Evolutionary conservation across 1,284 basidiomycete species (phyloP).

Genomic region (Salmacisia buchloeana): DNA sequence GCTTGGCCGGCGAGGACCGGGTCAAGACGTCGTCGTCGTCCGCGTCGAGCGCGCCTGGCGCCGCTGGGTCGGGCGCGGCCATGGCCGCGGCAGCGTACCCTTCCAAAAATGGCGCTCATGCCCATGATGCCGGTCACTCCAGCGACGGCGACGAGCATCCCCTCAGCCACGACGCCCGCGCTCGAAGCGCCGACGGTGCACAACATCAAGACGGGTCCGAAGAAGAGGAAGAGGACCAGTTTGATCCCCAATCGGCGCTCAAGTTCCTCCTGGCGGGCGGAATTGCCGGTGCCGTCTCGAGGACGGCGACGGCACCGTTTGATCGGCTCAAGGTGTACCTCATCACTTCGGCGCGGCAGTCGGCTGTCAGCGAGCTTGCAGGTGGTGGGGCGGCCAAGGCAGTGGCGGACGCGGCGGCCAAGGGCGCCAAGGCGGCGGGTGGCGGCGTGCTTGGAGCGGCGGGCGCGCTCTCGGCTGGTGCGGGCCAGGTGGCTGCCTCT

Average conservation of each 20-base stretch:
- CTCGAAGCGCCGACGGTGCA: neutral
- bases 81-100: neutral
- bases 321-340: conserved; percentile 95
- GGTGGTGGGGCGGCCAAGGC: conserved; percentile 16
- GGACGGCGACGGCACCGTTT: conserved; percentile 94
- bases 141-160: neutral
- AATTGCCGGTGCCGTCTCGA: conserved; percentile 89
- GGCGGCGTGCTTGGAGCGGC: neutral
- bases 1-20: conserved; percentile 40
- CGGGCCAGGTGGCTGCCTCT: conserved; percentile 21
- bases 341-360: conserved; percentile 64
- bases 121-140: conserved; percentile 5
- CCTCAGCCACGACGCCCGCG: neutral
- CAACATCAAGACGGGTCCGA: conserved; percentile 57
- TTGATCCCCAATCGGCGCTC: conserved; percentile 71
- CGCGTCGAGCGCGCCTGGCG: neutral
- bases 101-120: neutral
- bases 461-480: conserved; percentile 16
- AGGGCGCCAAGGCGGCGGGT: conserved; percentile 17
- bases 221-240: conserved; percentile 61
- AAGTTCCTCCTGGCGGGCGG: conserved; percentile 91
- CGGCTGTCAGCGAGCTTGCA: conserved; percentile 14
- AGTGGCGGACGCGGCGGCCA: conserved; percentile 15
- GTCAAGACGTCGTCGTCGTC: conserved; percentile 16
- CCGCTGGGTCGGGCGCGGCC: conserved; percentile 4